Conservation (phyloP, 2,329 filamentous ascomycete species). For the Dactylonectria estremocensis region DNA sequence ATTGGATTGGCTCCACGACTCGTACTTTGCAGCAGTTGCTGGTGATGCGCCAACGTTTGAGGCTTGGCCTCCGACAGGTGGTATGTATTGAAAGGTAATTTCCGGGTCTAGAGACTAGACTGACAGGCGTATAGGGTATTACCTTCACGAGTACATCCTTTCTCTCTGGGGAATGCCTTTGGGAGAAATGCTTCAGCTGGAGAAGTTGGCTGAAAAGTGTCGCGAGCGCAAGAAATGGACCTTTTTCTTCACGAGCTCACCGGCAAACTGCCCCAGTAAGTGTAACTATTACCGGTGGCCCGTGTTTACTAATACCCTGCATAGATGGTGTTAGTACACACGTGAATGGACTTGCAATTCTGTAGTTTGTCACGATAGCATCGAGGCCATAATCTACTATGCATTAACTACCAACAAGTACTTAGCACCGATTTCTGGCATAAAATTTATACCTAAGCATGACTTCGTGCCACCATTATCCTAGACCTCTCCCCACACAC, state of each 20-base stretch:
- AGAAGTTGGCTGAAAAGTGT: constrained; percentile 55
- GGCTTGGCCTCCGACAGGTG: constrained; percentile 56
- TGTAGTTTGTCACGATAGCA: background rate
- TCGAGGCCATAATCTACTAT: too few relatives aligned
- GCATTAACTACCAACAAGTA: background rate
- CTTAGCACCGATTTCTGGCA: background rate
- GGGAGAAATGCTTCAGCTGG: constrained; percentile 64
- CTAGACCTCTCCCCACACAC: too few relatives aligned
- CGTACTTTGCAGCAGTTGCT: constrained; percentile 68
- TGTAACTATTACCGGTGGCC: background rate
- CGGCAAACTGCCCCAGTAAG: constrained; percentile 8
- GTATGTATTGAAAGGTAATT: background rate
- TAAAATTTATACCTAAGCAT: too few relatives aligned
- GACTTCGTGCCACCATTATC: too few relatives aligned
- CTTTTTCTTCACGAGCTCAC: constrained; percentile 55
- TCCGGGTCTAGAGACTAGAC: too few relatives aligned
- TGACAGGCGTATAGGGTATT: constrained; percentile 50
- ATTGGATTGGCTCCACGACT: constrained; percentile 72
- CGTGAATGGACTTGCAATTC: background rate
- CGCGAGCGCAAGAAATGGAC: constrained; percentile 52
- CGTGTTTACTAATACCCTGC: background rate
- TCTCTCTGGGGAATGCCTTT: constrained; percentile 68
- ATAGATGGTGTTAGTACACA: background rate
- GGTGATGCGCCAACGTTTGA: constrained; percentile 70
- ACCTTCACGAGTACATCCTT: constrained; percentile 62